Conservation (phyloP, 176 grass and related monocot species). For the Chloris gayana region DNA sequence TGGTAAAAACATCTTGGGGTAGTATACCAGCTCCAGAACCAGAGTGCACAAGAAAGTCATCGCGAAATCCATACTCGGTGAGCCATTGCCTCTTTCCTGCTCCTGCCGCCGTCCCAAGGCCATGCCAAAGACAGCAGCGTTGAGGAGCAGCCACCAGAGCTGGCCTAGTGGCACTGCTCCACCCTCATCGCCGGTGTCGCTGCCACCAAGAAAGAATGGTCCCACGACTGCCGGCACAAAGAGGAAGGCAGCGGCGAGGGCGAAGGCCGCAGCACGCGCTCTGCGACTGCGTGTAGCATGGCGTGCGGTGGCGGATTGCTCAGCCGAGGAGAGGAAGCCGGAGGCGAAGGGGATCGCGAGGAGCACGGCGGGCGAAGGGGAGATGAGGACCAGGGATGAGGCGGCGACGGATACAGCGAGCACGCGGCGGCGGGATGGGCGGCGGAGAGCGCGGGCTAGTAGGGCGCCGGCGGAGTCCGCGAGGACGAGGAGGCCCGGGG, state of each 20-base stretch:
- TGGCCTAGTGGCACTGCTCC: constrained; percentile 26
- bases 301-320: constrained; percentile 45
- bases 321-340: constrained; percentile 65
- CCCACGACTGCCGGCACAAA: constrained; percentile 56
- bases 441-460: constrained; percentile 61
- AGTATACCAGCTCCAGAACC: constrained; percentile 87
- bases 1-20: constrained; percentile 72
- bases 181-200: background rate
- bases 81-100: constrained; percentile 22
- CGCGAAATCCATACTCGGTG: constrained; percentile 64
- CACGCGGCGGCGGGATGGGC: constrained; percentile 44
- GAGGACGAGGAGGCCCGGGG: constrained; percentile 67
- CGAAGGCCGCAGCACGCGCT: constrained; percentile 57
- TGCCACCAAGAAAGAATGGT: constrained; percentile 40
- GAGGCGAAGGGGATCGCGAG: constrained; percentile 59
- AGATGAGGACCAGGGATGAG: constrained; percentile 46
- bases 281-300: constrained; percentile 53
- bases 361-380: constrained; percentile 38
- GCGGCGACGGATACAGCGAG: constrained; percentile 53
- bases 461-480: constrained; percentile 73
- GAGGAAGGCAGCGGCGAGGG: constrained; percentile 61
- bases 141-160: constrained; percentile 74
- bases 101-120: constrained; percentile 66
- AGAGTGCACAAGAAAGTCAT: constrained; percentile 81
- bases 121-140: constrained; percentile 70